phyloP scores from a whole-genome alignment of 228 moss, liverwort and hornwort species.

The Sphagnum fallax region DNA sequence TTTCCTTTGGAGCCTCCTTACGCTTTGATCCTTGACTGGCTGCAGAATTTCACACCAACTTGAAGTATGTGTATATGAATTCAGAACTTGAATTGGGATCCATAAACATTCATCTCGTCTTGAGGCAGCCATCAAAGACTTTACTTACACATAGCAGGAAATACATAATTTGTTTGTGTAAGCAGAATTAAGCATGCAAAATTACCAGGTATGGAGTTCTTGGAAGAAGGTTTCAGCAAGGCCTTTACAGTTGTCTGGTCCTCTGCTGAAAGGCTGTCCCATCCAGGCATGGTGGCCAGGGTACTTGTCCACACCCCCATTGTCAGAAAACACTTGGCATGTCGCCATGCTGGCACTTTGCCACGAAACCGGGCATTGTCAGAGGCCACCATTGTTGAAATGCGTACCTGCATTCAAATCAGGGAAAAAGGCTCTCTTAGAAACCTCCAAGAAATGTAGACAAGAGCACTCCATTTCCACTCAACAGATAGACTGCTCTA shows the following conservation, averaged over 20 bases:
- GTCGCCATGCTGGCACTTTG: constrained; percentile 87
- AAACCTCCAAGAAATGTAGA: neutral
- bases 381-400: constrained; percentile 67
- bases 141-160: too few species aligned
- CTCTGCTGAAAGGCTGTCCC: constrained; percentile 61
- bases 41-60: neutral
- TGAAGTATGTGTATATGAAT: too few species aligned
- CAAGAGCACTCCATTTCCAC: neutral
- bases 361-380: constrained; percentile 57
- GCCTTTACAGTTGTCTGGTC: constrained; percentile 50
- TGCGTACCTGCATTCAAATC: constrained; percentile 56
- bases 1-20: constrained; percentile 27
- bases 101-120: too few species aligned
- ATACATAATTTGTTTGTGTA: too few species aligned
- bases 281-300: constrained; percentile 66
- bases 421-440: neutral
- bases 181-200: too few species aligned
- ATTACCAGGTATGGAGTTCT: too few species aligned
- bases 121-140: too few species aligned
- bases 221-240: too few species aligned
- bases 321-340: constrained; percentile 78
- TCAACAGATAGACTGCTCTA: neutral
- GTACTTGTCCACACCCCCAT: constrained; percentile 44
- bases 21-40: constrained; percentile 21
- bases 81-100: too few species aligned